Evolutionary conservation across 306 rosid genomes (phyloP).

Genomic region (Phaseolus lunatus): DNA sequence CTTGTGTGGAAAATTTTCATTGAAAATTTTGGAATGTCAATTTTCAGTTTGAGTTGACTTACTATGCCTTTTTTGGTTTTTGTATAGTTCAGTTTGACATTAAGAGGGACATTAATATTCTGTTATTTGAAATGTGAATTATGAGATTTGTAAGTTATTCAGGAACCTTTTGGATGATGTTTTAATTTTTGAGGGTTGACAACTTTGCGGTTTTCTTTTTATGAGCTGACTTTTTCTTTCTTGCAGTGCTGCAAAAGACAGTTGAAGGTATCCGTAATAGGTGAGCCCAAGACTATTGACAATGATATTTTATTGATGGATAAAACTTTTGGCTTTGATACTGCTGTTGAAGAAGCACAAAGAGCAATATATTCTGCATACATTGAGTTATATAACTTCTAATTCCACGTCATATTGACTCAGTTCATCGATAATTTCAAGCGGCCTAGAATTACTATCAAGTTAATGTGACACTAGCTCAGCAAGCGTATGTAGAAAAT

Average conservation of each 20-base stretch:
- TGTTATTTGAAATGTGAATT: slow-evolving; percentile 16
- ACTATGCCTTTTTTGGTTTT: slow-evolving; percentile 14
- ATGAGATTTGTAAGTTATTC: slow-evolving; percentile 17
- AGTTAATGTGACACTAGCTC: slow-evolving; percentile 18
- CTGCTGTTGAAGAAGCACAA: slow-evolving; percentile 99
- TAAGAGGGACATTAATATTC: background rate
- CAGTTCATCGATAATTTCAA: slow-evolving; percentile 12
- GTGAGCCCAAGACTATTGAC: slow-evolving; percentile 97
- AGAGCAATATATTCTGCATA: slow-evolving; percentile 97
- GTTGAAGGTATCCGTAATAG: slow-evolving; percentile 84
- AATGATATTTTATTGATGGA: slow-evolving; percentile 98
- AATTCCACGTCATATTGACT: slow-evolving; percentile 26
- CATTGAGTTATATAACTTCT: slow-evolving; percentile 70
- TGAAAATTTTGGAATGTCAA: slow-evolving; percentile 21
- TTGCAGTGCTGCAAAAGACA: slow-evolving; percentile 77
- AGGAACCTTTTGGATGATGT: slow-evolving; percentile 13
- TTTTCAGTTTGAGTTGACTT: slow-evolving; percentile 7
- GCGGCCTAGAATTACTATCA: slow-evolving; percentile 18
- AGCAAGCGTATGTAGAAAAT: no score
- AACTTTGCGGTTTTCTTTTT: slow-evolving; percentile 7
- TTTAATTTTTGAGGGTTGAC: slow-evolving; percentile 21
- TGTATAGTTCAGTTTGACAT: slow-evolving; percentile 11
- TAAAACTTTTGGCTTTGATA: slow-evolving; percentile 97
- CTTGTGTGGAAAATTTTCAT: slow-evolving; percentile 11
- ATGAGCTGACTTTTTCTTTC: slow-evolving; percentile 31